phyloP scores from a whole-genome alignment of 495 filamentous ascomycete species.

The Aspergillus sparsus region DNA sequence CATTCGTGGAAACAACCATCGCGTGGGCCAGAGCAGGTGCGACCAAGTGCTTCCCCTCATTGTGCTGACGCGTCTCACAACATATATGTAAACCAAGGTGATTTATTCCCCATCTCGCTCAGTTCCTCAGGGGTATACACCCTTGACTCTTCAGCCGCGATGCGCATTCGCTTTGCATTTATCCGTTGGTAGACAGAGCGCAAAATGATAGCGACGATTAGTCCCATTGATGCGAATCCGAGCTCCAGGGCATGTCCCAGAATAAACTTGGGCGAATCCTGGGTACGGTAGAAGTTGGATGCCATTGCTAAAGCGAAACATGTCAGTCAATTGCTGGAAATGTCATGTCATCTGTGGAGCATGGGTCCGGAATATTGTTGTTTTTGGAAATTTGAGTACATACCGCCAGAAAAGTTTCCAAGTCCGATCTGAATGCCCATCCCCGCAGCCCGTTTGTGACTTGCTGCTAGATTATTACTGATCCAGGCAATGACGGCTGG shows the following conservation, averaged over 20 bases:
- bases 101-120: constrained; percentile 62
- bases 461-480: constrained; percentile 67
- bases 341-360: no score
- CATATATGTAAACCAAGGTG: constrained; percentile 65
- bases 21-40: neutral
- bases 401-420: constrained; percentile 67
- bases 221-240: constrained; percentile 60
- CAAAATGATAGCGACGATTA: constrained; percentile 56
- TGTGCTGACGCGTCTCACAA: constrained; percentile 7
- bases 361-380: no score
- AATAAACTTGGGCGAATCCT: constrained; percentile 62
- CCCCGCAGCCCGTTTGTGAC: constrained; percentile 68
- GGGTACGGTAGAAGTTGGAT: constrained; percentile 70
- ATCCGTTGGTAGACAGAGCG: constrained; percentile 56
- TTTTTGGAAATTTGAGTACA: neutral
- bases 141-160: constrained; percentile 47
- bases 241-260: constrained; percentile 71
- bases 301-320: constrained; percentile 55
- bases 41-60: neutral
- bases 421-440: constrained; percentile 76
- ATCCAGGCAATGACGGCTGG: constrained; percentile 72
- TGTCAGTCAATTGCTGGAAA: neutral
- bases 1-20: no score
- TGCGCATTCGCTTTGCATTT: constrained; percentile 60
- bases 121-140: constrained; percentile 53